A percentile compares a stretch with the other conserved stretches of the same genome.
phyloP scores from a whole-genome alignment of 169 alveolate species.

The Plasmodium vinckei region DNA sequence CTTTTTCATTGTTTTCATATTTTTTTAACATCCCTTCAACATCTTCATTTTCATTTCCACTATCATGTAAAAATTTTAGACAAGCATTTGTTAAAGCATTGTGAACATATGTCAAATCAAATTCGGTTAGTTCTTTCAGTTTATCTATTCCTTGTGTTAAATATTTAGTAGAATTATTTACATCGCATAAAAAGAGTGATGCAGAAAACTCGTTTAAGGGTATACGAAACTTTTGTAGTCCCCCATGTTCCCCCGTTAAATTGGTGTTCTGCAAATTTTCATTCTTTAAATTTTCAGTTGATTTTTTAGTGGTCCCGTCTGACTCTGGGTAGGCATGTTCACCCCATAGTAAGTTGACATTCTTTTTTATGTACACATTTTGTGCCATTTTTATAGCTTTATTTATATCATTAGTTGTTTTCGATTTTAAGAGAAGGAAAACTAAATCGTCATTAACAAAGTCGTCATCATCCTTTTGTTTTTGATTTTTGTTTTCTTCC shows the following conservation, averaged over 20 bases:
- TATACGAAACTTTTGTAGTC: slow-evolving; percentile 35
- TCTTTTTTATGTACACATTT: slow-evolving; percentile 45
- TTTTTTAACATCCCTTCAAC: slow-evolving; percentile 51
- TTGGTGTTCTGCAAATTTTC: slow-evolving; percentile 4
- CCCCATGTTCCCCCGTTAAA: neutral
- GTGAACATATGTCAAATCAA: slow-evolving; percentile 59
- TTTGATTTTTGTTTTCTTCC: neutral
- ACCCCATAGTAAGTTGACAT: slow-evolving; percentile 45
- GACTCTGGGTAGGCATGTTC: too few relatives aligned
- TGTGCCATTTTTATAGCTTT: slow-evolving; percentile 53
- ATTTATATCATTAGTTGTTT: slow-evolving; percentile 33
- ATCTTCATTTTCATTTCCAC: slow-evolving; percentile 76
- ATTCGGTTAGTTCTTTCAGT: slow-evolving; percentile 49
- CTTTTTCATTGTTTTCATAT: slow-evolving; percentile 71
- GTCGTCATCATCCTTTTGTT: neutral
- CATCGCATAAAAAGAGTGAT: slow-evolving; percentile 69
- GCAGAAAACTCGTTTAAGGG: slow-evolving; percentile 66
- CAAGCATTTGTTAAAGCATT: slow-evolving; percentile 52
- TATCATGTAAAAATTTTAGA: slow-evolving; percentile 42
- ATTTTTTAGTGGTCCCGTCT: neutral
- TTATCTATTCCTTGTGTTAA: slow-evolving; percentile 53
- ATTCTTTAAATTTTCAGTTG: too few relatives aligned
- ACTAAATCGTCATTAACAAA: slow-evolving; percentile 32
- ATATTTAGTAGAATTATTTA: slow-evolving; percentile 41
- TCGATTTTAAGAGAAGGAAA: slow-evolving; percentile 34